A percentile compares a stretch with the other conserved stretches of the same genome.
Conservation (phyloP, 1,139 yeast genomes). For the Candida labiduridarum region DNA sequence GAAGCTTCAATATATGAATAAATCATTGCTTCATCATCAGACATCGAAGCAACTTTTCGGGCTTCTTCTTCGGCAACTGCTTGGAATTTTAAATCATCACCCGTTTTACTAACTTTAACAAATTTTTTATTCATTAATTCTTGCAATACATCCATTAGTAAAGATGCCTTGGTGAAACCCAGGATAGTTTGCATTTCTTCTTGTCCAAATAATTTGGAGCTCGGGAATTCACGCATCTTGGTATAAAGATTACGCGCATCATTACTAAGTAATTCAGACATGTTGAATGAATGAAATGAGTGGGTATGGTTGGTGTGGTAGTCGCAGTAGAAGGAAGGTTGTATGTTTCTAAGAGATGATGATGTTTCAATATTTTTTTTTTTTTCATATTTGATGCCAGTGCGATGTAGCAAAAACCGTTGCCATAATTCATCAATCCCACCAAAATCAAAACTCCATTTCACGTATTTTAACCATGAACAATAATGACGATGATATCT, state of each 20-base stretch:
- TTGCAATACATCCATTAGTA: slow-evolving; percentile 64
- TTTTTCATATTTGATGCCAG: slow-evolving; percentile 1
- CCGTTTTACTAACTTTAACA: slow-evolving; percentile 67
- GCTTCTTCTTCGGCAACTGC: slow-evolving; percentile 72
- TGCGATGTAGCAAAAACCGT: no score
- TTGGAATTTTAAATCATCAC: slow-evolving; percentile 69
- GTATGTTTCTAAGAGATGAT: background rate
- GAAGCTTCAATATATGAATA: slow-evolving; percentile 90
- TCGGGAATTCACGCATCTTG: slow-evolving; percentile 55
- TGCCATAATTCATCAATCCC: no score
- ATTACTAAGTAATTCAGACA: slow-evolving; percentile 37
- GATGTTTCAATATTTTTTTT: slow-evolving; percentile 8
- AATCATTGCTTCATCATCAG: slow-evolving; percentile 87
- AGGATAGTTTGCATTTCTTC: slow-evolving; percentile 56
- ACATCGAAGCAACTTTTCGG: slow-evolving; percentile 69
- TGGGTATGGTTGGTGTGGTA: background rate
- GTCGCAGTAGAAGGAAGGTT: background rate
- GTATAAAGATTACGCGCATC: slow-evolving; percentile 59
- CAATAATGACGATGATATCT: slow-evolving; percentile 10
- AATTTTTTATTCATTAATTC: slow-evolving; percentile 65
- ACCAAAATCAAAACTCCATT: no score
- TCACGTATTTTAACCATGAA: background rate
- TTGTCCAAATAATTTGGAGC: slow-evolving; percentile 55
- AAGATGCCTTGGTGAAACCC: slow-evolving; percentile 35
- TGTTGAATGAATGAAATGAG: slow-evolving; percentile 5